Conservation (phyloP, 148 eudicot genomes). For the Camellia granthamiana region DNA sequence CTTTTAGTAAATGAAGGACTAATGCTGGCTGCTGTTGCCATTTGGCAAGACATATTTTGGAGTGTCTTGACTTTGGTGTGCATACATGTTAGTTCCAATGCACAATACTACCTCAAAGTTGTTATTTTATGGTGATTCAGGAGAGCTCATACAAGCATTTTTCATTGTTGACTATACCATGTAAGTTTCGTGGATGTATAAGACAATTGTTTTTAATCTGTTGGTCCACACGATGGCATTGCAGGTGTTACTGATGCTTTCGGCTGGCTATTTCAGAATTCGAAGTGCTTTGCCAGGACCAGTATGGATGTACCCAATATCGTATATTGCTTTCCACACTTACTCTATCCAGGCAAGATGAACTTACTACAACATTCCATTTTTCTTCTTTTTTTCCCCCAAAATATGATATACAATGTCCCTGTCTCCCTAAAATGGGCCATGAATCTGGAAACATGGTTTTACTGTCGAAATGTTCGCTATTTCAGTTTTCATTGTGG, state of each 20-base stretch:
- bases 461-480: not conserved
- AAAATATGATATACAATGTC: not conserved
- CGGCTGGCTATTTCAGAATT: constrained; percentile 91
- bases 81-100: constrained; percentile 64
- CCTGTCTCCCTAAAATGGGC: not conserved
- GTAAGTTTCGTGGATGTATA: not conserved
- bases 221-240: constrained; percentile 18
- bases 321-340: constrained; percentile 88
- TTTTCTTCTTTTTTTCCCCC: not conserved
- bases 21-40: constrained; percentile 63
- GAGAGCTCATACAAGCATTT: not conserved
- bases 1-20: constrained; percentile 88
- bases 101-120: not conserved
- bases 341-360: constrained; percentile 85
- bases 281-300: constrained; percentile 77
- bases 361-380: not conserved
- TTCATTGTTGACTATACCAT: not conserved
- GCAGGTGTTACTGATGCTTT: constrained; percentile 92
- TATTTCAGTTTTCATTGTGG: not conserved
- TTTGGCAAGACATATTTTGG: constrained; percentile 75
- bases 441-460: not conserved
- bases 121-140: not conserved
- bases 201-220: not conserved
- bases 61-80: constrained; percentile 62
- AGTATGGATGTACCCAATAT: constrained; percentile 86